Evolutionary conservation across 2,329 filamentous ascomycete species (phyloP), one percentile per base, ranked within the genome.

Genomic region (Ophiocordyceps sinensis): DNA sequence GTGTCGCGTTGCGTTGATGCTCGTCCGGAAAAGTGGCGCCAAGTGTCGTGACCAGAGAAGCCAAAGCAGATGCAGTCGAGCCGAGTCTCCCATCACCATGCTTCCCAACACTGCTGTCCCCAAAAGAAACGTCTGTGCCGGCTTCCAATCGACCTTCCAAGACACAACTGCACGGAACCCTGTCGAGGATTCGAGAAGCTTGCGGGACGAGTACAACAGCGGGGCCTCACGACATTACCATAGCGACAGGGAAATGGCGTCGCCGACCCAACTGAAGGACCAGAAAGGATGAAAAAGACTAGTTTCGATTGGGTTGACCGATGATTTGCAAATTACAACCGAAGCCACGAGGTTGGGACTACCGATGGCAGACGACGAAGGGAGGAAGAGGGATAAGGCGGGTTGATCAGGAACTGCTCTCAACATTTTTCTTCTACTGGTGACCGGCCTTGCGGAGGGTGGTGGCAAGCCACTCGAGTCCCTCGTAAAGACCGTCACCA

Each of bases 401-500:
- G 47, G 53, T 55, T 53, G 52, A 51, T 49, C 48, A 57, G 49
- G 51, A 49, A 50, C 55, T 56, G 54, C 56, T 60, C 53, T 47
- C 45, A 45, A 32, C 29, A 19, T 4, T 29, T 47, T 49, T 49
- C 54, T 55, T 70, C 68, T 78, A 79, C 66, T 75, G 68, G 58
- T 75, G 71, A 57, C 73, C 73, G 58, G 74, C 70, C 76, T 88
- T 88, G 67, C 81, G 78, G 66, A 91, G 79, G 59, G 82, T 83
- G 64, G 77, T 81, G 64, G 82, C 82, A 60, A 88, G 79, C 83
- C 85, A 89, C 72, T 89, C 88, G 59, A 96, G 85, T 80, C 89
- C 89, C 73, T 96, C 89, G 70, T 96, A 96, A 59, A 96, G 84
- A 86, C 89, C 89, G 68, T 96, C 91, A 77, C 89, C 89, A 53